These are phyloP conservation scores for Penicillium sp. DNA, from an alignment of 2,329 filamentous ascomycete genomes.

Conservation along the genomic window DNA sequence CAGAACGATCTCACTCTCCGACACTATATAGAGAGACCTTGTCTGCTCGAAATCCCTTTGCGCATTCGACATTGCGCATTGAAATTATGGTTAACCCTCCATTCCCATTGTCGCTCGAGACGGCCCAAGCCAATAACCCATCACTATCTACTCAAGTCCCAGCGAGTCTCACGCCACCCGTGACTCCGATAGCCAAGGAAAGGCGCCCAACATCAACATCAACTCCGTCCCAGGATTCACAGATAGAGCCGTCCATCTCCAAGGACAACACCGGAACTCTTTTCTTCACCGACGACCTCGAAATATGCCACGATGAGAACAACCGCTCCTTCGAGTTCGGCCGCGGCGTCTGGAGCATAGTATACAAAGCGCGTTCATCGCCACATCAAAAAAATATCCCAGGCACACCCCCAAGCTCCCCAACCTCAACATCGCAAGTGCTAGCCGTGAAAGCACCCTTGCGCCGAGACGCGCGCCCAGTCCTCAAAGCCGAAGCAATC, in stretches of 20 bases:
- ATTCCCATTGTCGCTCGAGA: conserved; percentile 30
- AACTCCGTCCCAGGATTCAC: conserved; percentile 6
- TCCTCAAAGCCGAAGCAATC: conserved; percentile 45
- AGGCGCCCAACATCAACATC: conserved; percentile 4
- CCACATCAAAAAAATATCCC: conserved; percentile 9
- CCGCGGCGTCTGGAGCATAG: conserved; percentile 48
- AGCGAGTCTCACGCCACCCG: conserved; percentile 35
- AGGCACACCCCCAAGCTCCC: conserved; percentile 39
- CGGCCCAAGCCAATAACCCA: conserved; percentile 10
- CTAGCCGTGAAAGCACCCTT: conserved; percentile 47
- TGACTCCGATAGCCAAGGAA: conserved; percentile 33
- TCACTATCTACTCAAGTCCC: conserved; percentile 12
- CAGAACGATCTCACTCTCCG: conserved; percentile 3
- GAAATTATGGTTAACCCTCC: conserved; percentile 14
- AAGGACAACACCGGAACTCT: conserved; percentile 11
- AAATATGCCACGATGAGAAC: conserved; percentile 29
- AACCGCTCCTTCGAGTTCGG: conserved; percentile 41
- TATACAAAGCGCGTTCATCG: conserved; percentile 42
- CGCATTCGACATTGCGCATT: not conserved
- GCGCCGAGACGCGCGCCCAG: conserved; percentile 40
- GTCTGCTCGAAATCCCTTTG: not conserved
- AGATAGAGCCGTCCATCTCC: not conserved
- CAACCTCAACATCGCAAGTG: conserved; percentile 30
- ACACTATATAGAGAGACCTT: conserved; percentile 1
- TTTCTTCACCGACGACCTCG: conserved; percentile 35